Conservation (phyloP, 1,284 basidiomycete species). For the Cutaneotrichosporon arboriforme region DNA sequence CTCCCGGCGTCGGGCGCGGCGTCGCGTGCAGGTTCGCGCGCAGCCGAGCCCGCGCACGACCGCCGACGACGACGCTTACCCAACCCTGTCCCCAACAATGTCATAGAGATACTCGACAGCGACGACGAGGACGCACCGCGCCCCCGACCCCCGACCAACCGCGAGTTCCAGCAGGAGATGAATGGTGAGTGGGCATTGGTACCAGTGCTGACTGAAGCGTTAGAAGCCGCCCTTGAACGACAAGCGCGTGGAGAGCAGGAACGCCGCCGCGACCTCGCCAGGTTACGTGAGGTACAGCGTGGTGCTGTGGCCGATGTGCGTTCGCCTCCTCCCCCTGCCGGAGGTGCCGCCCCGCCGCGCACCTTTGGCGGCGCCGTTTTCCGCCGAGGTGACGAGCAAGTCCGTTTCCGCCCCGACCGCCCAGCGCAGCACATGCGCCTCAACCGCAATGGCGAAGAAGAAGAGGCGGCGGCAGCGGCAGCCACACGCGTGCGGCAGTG, state of each 20-base stretch:
- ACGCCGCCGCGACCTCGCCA: too few relatives aligned
- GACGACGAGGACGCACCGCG: neutral
- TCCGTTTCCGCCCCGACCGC: constrained; percentile 14
- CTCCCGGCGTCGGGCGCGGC: too few relatives aligned
- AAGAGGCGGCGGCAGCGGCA: too few relatives aligned
- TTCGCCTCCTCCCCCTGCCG: neutral
- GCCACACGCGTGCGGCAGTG: neutral
- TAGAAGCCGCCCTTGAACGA: neutral
- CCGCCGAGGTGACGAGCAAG: constrained; percentile 17
- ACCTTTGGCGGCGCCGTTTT: constrained; percentile 17
- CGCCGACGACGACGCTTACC: too few relatives aligned
- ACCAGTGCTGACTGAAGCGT: neutral
- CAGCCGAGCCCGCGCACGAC: too few relatives aligned
- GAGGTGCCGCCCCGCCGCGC: neutral
- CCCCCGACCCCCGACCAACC: neutral
- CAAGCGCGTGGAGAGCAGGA: neutral
- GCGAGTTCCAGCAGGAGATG: neutral
- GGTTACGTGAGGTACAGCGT: too few relatives aligned
- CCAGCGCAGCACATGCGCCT: neutral
- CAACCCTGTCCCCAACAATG: too few relatives aligned
- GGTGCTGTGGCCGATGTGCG: neutral
- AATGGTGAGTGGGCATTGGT: neutral
- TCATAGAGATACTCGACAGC: neutral
- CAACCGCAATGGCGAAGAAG: neutral
- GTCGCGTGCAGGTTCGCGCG: too few relatives aligned